These are phyloP conservation scores for Fusarium newnesense DNA, from an alignment of 2,329 filamentous ascomycete genomes.

Conservation along the genomic window DNA sequence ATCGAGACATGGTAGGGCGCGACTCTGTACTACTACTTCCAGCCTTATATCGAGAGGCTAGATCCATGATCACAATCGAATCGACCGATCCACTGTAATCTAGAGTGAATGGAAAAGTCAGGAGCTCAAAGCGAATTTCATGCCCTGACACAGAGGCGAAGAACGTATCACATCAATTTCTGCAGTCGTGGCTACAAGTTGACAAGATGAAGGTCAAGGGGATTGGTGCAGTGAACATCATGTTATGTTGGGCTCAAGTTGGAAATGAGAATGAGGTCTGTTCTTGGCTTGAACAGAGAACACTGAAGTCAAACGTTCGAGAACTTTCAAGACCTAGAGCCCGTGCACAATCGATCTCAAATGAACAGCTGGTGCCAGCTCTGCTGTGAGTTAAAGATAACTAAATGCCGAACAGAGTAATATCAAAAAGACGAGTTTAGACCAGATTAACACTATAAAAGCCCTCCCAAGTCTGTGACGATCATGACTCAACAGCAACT, in stretches of 20 bases:
- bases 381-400: rapidly evolving
- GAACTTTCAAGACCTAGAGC: not conserved
- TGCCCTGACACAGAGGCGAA: rapidly evolving
- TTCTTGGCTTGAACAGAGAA: not conserved
- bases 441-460: not conserved
- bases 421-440: rapidly evolving
- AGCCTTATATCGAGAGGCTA: no score
- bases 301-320: rapidly evolving
- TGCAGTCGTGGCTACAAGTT: not conserved
- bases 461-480: rapidly evolving
- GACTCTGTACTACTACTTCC: not conserved
- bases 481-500: rapidly evolving
- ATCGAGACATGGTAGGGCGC: not conserved
- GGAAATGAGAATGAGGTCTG: rapidly evolving
- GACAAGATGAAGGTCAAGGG: rapidly evolving
- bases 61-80: rapidly evolving
- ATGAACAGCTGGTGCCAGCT: not conserved
- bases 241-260: not conserved
- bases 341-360: rapidly evolving
- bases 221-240: not conserved
- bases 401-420: rapidly evolving
- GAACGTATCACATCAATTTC: not conserved
- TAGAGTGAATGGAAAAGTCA: rapidly evolving
- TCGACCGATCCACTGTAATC: rapidly evolving
- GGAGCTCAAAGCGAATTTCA: rapidly evolving